Base-by-base conservation (phyloP, 495 filamentous ascomycete species). In the Venustampulla echinocandica region DNA sequence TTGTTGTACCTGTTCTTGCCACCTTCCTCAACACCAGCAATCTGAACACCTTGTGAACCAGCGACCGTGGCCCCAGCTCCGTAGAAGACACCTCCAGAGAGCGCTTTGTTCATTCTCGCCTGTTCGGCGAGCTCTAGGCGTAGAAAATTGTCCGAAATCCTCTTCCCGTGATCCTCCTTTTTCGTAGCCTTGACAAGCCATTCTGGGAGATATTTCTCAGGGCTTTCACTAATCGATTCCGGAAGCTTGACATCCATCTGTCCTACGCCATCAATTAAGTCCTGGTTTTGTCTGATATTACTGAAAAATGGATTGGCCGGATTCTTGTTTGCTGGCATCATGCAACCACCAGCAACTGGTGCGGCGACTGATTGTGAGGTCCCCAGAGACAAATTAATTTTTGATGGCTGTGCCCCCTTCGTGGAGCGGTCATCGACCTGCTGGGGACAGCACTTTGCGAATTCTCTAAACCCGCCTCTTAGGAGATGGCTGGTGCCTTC, bases 271-370 rank as follows among this genome's bases (percentile, higher is more conserved):
- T 85, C 90, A 37, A 95, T 79, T 32, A 98, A 65, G 59, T 98
- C 92, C 79, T 95, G 92, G 51, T 98, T 94, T 63, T 97, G 92
- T 21, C 93, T 77, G 54, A 98, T 97, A 51, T 95, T 96, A 46
- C 78, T 77, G 65, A 97, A 98, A 64, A 98, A 97, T 0, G 93
- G 90, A 56, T 93, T 95, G 11, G 77, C 72, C 1, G 78, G 74
- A 46, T 69, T 68, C 44, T 81, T 72, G 17, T 74, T 71, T 18
- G 72, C 69, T 11, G 92, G 92, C 60, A 98, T 74, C 46, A 79
- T 72, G 57, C 93, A 95, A 1, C 92, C 93, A 37, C 90, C 90
- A 48, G 84, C 81, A 10, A 95, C 81, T 14, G 86, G 87, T 1
- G 85, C 80, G 32, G 80, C 70, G 30, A 71, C 76, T 15, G 78